A percentile compares a stretch with the other conserved stretches of the same genome.
Evolutionary conservation across 352 stramenopile species (phyloP).

Genomic region (Phytophthora boehmeriae): DNA sequence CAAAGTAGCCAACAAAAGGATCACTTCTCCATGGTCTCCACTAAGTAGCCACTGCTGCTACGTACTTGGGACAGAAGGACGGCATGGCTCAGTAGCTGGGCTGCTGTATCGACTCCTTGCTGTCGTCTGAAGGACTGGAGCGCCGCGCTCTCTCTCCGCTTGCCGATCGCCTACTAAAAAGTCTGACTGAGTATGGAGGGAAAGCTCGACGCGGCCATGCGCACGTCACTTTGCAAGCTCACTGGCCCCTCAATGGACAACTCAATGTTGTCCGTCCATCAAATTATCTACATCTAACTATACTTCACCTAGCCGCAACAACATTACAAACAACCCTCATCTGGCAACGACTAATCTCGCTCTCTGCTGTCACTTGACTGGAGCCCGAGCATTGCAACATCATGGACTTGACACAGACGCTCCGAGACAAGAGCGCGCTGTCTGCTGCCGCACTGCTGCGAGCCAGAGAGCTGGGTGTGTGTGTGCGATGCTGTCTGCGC

Average conservation of each 20-base stretch:
- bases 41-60: neutral
- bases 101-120: neutral
- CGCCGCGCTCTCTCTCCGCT: neutral
- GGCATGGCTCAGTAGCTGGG: conserved; percentile 47
- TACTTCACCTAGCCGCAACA: too few species aligned
- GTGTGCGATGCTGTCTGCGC: conserved; percentile 72
- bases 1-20: neutral
- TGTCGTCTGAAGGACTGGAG: neutral
- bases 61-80: conserved; percentile 72
- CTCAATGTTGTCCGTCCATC: neutral
- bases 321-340: neutral
- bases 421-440: conserved; percentile 32
- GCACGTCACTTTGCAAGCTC: conserved; percentile 25
- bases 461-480: conserved; percentile 41
- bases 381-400: conserved; percentile 9
- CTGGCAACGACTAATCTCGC: too few species aligned
- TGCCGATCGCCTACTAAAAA: conserved; percentile 1
- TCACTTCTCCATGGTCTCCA: neutral
- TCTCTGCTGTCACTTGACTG: conserved; percentile 5
- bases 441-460: conserved; percentile 29
- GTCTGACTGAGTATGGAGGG: conserved; percentile 15
- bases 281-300: too few species aligned
- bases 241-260: conserved; percentile 1
- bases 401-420: conserved; percentile 28
- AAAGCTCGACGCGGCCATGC: conserved; percentile 20